Evolutionary conservation across 78 protist genomes (phyloP), one percentile per base, ranked within the genome.

Genomic region (Dictyostelium intermedium): DNA sequence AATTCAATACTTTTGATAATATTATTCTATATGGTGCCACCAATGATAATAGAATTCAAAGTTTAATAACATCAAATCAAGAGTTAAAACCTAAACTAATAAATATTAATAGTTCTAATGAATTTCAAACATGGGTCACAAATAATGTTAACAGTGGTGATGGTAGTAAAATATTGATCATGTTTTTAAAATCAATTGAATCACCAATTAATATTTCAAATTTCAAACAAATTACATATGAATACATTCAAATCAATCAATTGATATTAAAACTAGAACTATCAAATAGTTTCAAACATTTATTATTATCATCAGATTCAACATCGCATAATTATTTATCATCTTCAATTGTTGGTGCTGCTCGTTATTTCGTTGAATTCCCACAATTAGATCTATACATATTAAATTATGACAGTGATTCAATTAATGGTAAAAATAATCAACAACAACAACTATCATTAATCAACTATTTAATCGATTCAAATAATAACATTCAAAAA

Each of bases 201-300:
- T 20, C 45, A 30, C 10, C 60, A 50, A 56, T 56, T 56, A 20
- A 43, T 30, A 80, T 37, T 25, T 14, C 25, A 9, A 87, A 77
- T 79, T 87, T 56, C 37, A 56, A 63, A 37, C 25, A 35, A 1
- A 16, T 25, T 2, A 66, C 85, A 0, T 25, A 27, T 56, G 85
- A 79, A 30, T 87, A 78, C 50, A 60, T 87, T 39, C 80, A 87
- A n/a, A n/a, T 87, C 20, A 79, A 87, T 45, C 93, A 87, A 79
- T 11, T 35, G 1, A 13, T 87, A 45, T 45, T 79, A 43, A 77
- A 87, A 32, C 27, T 56, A 1, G 27, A 73, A 43, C n/a, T 34
- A 43, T 6, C 35, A 41, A 18, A 34, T 43, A 27, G 27, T 11
- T 66, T 66, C 35, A 77, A 77, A 77, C 83, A 77, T 77, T 16